Evolutionary conservation across 345 rosid genomes (phyloP).

Genomic region (Capsella bursapastoris): DNA sequence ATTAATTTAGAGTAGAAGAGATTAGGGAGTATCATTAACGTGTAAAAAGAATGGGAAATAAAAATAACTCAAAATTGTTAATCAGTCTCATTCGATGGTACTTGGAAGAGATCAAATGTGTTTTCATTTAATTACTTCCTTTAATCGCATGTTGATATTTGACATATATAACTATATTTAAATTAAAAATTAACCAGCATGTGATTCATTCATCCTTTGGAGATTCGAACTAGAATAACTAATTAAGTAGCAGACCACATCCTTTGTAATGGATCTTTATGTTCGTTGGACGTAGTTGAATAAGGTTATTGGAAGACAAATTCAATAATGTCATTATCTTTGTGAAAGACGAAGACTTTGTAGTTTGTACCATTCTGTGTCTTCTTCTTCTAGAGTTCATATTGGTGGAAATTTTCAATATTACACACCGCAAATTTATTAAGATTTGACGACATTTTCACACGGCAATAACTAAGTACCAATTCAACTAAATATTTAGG

Average conservation of each 20-base stretch:
- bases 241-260: not conserved
- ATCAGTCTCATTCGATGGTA: not conserved
- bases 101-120: not conserved
- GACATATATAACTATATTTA: not conserved
- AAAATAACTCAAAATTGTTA: not conserved
- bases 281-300: not conserved
- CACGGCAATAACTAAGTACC: slow-evolving; percentile 22
- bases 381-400: not conserved
- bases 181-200: not conserved
- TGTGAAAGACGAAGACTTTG: slow-evolving; percentile 3
- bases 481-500: not conserved
- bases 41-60: not conserved
- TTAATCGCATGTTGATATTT: not conserved
- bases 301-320: not conserved
- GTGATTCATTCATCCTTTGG: not conserved
- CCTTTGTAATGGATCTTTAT: not conserved
- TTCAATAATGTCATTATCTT: not conserved
- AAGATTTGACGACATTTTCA: not conserved
- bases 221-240: not conserved
- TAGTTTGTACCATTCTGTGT: not conserved
- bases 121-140: not conserved
- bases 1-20: not conserved
- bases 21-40: not conserved
- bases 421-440: not conserved
- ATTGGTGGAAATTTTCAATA: slow-evolving; percentile 3